A percentile compares a stretch with the other conserved stretches of the same genome.
Conservation (phyloP, 805 yeast species). For the Candida nanaspora region DNA sequence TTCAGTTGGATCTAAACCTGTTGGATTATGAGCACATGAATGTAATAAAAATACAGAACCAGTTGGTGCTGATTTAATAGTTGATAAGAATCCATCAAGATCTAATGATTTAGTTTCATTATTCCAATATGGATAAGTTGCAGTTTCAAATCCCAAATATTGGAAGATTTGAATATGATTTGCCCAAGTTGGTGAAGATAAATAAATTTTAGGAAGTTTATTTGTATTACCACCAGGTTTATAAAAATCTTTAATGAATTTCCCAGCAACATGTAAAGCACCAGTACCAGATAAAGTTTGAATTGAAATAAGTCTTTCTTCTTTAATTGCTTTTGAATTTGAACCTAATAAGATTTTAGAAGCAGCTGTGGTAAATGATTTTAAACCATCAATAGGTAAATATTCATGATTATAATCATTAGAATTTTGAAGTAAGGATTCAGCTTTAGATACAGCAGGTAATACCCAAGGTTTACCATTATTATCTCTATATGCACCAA, state of each 20-base stretch:
- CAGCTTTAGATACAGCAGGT: slow-evolving; percentile 54
- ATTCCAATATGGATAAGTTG: slow-evolving; percentile 83
- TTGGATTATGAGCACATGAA: slow-evolving; percentile 97
- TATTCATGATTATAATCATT: slow-evolving; percentile 78
- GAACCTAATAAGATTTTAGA: slow-evolving; percentile 67
- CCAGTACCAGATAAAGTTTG: slow-evolving; percentile 88
- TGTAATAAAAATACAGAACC: slow-evolving; percentile 83
- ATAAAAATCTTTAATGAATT: slow-evolving; percentile 49
- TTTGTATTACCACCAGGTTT: slow-evolving; percentile 13
- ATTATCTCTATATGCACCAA: slow-evolving; percentile 73
- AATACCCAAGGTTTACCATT: slow-evolving; percentile 65
- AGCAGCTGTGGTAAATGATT: slow-evolving; percentile 60
- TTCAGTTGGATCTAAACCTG: slow-evolving; percentile 87
- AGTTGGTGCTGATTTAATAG: slow-evolving; percentile 58
- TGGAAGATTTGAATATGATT: slow-evolving; percentile 84
- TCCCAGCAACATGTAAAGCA: slow-evolving; percentile 85
- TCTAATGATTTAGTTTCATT: slow-evolving; percentile 61
- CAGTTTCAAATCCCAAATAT: slow-evolving; percentile 58
- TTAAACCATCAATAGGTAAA: slow-evolving; percentile 73
- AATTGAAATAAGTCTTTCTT: slow-evolving; percentile 48
- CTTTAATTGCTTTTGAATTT: slow-evolving; percentile 43
- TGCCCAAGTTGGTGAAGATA: slow-evolving; percentile 96
- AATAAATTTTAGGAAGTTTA: slow-evolving; percentile 43
- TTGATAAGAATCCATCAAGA: slow-evolving; percentile 54
- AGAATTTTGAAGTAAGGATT: slow-evolving; percentile 49